Evolutionary conservation across 495 filamentous ascomycete genomes (phyloP).

Genomic region (Trichoderma asperelloides): DNA sequence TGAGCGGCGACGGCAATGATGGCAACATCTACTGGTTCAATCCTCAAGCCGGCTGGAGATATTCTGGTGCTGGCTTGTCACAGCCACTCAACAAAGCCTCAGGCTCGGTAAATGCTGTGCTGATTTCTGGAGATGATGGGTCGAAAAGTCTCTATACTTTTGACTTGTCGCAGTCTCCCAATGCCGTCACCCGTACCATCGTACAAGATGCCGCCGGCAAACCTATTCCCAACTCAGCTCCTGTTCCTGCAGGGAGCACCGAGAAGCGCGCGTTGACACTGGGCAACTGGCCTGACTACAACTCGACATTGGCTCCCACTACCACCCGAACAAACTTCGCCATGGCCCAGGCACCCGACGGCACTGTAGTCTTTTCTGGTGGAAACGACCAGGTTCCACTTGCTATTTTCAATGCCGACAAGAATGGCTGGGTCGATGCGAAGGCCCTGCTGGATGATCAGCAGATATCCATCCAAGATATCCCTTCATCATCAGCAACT

Average conservation of each 20-base stretch:
- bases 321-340: conserved; percentile 40
- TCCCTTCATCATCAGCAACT: conserved; percentile 30
- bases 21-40: conserved; percentile 58
- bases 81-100: conserved; percentile 45
- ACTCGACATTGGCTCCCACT: conserved; percentile 59
- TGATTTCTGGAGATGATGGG: conserved; percentile 64
- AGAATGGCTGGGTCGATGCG: conserved; percentile 76
- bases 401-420: conserved; percentile 69
- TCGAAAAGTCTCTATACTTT: conserved; percentile 79
- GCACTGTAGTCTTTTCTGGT: conserved; percentile 68
- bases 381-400: conserved; percentile 58
- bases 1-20: conserved; percentile 65
- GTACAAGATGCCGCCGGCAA: conserved; percentile 38
- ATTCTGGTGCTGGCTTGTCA: conserved; percentile 53
- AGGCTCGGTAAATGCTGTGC: conserved; percentile 42
- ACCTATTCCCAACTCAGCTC: conserved; percentile 33
- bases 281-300: conserved; percentile 69
- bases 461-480: conserved; percentile 23
- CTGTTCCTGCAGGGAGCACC: conserved; percentile 20
- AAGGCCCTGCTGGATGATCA: conserved; percentile 51
- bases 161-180: conserved; percentile 68
- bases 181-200: conserved; percentile 58
- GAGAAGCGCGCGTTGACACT: conserved; percentile 34
- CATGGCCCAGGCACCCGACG: conserved; percentile 40
- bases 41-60: conserved; percentile 45